Conservation (phyloP, 1,139 yeast genomes). For the Lodderomyces orthopsilosis region DNA sequence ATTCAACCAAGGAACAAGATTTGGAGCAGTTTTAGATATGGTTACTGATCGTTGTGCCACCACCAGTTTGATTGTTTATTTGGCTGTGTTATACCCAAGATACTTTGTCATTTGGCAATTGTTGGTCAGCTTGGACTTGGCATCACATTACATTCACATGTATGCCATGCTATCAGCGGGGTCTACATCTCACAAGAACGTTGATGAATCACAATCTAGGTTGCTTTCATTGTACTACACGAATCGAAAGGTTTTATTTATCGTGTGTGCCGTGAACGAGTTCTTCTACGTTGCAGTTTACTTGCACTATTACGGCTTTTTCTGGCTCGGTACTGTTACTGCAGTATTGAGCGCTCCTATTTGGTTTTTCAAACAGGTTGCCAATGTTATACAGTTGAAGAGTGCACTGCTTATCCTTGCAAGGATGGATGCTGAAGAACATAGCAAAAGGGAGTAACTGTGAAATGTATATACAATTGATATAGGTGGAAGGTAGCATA, state of each 20-base stretch:
- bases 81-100: slow-evolving; percentile 75
- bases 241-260: slow-evolving; percentile 75
- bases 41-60: slow-evolving; percentile 98
- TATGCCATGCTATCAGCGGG: slow-evolving; percentile 87
- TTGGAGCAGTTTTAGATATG: slow-evolving; percentile 98
- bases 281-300: slow-evolving; percentile 88
- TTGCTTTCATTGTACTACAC: slow-evolving; percentile 84
- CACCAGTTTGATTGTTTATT: slow-evolving; percentile 79
- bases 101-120: slow-evolving; percentile 74
- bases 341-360: slow-evolving; percentile 72
- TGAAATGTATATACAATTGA: neutral
- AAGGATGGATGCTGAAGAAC: slow-evolving; percentile 68
- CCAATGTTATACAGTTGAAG: slow-evolving; percentile 84
- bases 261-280: slow-evolving; percentile 91
- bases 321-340: slow-evolving; percentile 67
- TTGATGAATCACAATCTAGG: slow-evolving; percentile 67
- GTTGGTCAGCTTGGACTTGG: slow-evolving; percentile 81
- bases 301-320: slow-evolving; percentile 63
- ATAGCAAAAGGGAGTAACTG: slow-evolving; percentile 9
- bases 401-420: slow-evolving; percentile 86
- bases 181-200: slow-evolving; percentile 78
- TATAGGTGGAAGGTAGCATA: neutral
- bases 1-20: slow-evolving; percentile 83
- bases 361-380: slow-evolving; percentile 87
- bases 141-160: slow-evolving; percentile 98